Conservation (phyloP, 2,329 filamentous ascomycete genomes). For the Ustulina deusta region DNA sequence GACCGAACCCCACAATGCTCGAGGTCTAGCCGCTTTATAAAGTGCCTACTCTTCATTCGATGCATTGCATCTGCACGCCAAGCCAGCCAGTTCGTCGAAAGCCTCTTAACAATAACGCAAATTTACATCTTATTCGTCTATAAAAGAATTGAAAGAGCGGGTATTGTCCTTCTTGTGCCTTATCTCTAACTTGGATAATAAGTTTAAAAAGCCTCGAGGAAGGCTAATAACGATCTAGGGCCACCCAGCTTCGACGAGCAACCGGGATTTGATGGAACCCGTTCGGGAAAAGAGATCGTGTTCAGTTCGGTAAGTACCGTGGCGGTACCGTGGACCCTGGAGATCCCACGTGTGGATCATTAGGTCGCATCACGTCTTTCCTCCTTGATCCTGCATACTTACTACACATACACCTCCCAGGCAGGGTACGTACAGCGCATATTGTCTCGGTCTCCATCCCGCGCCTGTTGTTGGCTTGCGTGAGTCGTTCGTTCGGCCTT, state of each 20-base stretch:
- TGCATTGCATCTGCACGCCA: slow-evolving; percentile 23
- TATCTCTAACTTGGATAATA: not conserved
- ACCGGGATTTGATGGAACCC: slow-evolving; percentile 18
- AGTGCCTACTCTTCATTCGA: slow-evolving; percentile 11
- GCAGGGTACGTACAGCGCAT: slow-evolving; percentile 13
- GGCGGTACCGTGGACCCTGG: slow-evolving; percentile 30
- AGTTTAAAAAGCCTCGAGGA: slow-evolving; percentile 15
- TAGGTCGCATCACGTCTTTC: slow-evolving; percentile 21
- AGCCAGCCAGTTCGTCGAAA: not conserved
- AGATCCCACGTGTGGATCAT: slow-evolving; percentile 32
- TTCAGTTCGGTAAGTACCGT: slow-evolving; percentile 32
- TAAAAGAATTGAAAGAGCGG: not conserved
- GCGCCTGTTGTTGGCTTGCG: slow-evolving; percentile 36
- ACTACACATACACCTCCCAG: slow-evolving; percentile 12
- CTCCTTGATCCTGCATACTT: slow-evolving; percentile 25
- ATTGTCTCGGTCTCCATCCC: slow-evolving; percentile 33
- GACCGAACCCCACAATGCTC: slow-evolving; percentile 15
- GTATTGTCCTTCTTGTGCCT: not conserved
- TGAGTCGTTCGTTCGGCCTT: slow-evolving; percentile 35
- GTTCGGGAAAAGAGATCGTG: slow-evolving; percentile 26
- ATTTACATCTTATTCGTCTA: not conserved
- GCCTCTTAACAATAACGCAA: not conserved
- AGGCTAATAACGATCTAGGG: slow-evolving; percentile 13
- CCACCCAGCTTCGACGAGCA: slow-evolving; percentile 9
- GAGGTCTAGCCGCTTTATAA: slow-evolving; percentile 18